Conservation (phyloP, 192 early-diverging fungal species). For the Haplosporangium gracile region DNA sequence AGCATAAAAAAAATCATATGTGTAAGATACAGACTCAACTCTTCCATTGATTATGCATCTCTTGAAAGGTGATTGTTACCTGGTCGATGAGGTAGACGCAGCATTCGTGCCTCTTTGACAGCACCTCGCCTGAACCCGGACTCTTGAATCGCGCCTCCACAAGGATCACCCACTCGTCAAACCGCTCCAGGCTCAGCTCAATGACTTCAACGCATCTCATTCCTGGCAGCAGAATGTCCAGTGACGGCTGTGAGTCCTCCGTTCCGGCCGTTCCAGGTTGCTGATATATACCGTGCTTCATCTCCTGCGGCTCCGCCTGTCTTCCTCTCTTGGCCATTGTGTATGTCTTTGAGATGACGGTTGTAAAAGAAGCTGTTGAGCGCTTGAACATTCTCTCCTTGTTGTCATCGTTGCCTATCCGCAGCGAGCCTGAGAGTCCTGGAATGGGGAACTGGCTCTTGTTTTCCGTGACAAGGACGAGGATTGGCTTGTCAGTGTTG, state of each 20-base stretch:
- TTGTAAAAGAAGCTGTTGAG: neutral
- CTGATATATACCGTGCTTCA: constrained; percentile 19
- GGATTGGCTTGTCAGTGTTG: constrained; percentile 18
- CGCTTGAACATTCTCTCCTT: constrained; percentile 6
- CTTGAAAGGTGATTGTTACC: constrained; percentile 9
- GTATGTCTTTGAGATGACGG: constrained; percentile 6
- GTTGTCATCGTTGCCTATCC: constrained; percentile 31
- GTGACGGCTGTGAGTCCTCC: neutral
- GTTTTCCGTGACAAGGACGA: constrained; percentile 33
- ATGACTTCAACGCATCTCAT: constrained; percentile 24
- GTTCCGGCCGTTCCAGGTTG: neutral
- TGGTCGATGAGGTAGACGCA: constrained; percentile 60
- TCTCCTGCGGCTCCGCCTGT: neutral
- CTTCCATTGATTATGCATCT: neutral
- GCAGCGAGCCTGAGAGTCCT: constrained; percentile 13
- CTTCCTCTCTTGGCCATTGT: constrained; percentile 1
- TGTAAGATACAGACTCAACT: neutral
- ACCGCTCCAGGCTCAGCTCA: constrained; percentile 24
- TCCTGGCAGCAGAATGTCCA: constrained; percentile 27
- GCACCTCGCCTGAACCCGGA: constrained; percentile 53
- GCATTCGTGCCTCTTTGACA: constrained; percentile 55
- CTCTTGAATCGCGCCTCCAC: constrained; percentile 41
- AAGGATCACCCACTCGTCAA: constrained; percentile 39
- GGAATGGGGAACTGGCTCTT: constrained; percentile 42
- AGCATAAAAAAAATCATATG: neutral